A percentile compares a stretch with the other conserved stretches of the same genome.
Conservation (phyloP, 805 yeast genomes). For the Saturnispora zaruensis region DNA sequence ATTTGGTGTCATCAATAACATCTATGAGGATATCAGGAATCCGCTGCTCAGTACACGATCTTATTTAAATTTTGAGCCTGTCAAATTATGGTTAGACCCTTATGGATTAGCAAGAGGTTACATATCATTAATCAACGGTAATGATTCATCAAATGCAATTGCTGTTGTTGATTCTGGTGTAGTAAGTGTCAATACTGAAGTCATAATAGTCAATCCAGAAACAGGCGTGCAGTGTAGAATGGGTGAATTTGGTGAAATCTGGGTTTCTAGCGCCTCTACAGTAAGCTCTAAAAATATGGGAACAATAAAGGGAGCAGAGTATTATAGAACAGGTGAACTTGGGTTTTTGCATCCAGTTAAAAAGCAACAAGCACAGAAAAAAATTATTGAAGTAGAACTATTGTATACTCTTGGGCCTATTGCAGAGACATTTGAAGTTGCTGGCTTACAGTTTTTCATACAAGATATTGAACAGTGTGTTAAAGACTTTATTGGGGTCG, state of each 20-base stretch:
- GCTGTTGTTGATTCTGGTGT: conserved; percentile 90
- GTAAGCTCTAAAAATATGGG: conserved; percentile 33
- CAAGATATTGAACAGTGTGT: conserved; percentile 70
- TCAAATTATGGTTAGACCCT: conserved; percentile 80
- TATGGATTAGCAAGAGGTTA: conserved; percentile 85
- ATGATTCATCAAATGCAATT: conserved; percentile 57
- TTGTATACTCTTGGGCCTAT: conserved; percentile 79
- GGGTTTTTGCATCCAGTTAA: conserved; percentile 82
- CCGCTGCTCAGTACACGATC: conserved; percentile 82
- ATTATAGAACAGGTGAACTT: conserved; percentile 85
- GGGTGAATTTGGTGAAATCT: conserved; percentile 94
- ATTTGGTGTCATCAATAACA: conserved; percentile 61
- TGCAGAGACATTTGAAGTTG: conserved; percentile 78
- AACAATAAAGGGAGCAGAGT: conserved; percentile 49
- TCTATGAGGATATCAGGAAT: conserved; percentile 71
- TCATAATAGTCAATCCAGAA: conserved; percentile 93
- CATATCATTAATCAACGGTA: conserved; percentile 68
- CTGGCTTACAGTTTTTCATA: conserved; percentile 90
- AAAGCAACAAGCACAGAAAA: conserved; percentile 21
- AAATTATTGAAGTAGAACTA: conserved; percentile 51
- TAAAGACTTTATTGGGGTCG: conserved; percentile 38
- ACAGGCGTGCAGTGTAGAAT: conserved; percentile 67
- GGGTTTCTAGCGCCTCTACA: conserved; percentile 90
- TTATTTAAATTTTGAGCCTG: conserved; percentile 80
- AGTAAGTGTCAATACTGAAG: conserved; percentile 89